Evolutionary conservation across 2,329 filamentous ascomycete genomes (phyloP).

Genomic region (Talaromyces funiculosus): DNA sequence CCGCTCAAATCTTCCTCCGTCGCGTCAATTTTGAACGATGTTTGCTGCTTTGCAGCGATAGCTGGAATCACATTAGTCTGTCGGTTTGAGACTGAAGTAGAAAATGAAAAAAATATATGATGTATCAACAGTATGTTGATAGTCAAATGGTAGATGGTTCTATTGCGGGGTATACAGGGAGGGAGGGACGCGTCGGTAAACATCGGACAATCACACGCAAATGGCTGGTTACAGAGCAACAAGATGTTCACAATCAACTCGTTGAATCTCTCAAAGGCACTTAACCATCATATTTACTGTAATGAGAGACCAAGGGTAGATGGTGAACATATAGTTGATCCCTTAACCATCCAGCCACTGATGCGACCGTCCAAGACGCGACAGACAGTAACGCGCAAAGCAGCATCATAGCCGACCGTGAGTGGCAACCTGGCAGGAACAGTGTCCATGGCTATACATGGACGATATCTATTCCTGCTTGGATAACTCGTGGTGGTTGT

Average conservation of each 20-base stretch:
- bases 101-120: not conserved
- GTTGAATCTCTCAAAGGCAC: not conserved
- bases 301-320: not conserved
- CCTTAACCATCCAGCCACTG: not conserved
- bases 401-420: conserved; percentile 6
- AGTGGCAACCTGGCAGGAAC: not conserved
- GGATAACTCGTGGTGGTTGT: not conserved
- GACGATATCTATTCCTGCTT: not conserved
- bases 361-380: conserved; percentile 12
- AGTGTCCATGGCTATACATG: not conserved
- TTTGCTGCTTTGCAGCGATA: not conserved
- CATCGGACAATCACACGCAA: not conserved
- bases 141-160: not conserved
- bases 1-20: not conserved
- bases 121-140: not conserved
- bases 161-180: conserved; percentile 7
- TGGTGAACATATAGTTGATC: not conserved
- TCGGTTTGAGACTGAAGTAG: not conserved
- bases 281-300: not conserved
- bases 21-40: not conserved
- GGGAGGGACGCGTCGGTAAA: conserved; percentile 9
- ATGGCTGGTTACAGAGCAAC: not conserved
- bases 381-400: conserved; percentile 1
- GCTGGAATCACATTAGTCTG: not conserved
- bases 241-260: not conserved